These are phyloP conservation scores for Monosporascus sp. DNA, from an alignment of 2,329 filamentous ascomycete genomes.

Conservation along the genomic window DNA sequence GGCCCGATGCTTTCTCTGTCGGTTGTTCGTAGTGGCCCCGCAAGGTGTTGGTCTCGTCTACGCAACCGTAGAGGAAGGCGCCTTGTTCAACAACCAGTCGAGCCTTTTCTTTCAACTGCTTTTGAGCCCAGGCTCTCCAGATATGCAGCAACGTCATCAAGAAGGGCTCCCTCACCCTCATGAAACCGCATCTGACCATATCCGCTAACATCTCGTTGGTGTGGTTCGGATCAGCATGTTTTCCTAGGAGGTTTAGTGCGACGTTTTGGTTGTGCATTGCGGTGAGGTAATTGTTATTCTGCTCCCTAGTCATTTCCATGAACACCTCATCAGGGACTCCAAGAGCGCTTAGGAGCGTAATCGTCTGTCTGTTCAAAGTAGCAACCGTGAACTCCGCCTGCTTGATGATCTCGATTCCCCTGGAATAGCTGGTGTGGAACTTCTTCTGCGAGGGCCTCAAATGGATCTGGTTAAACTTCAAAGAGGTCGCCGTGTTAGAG, in stretches of 20 bases:
- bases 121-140: slow-evolving; percentile 87
- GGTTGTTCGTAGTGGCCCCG: slow-evolving; percentile 59
- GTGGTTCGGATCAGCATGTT: slow-evolving; percentile 80
- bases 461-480: slow-evolving; percentile 63
- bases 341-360: slow-evolving; percentile 74
- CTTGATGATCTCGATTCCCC: slow-evolving; percentile 78
- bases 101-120: slow-evolving; percentile 87
- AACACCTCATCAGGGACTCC: slow-evolving; percentile 68
- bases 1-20: slow-evolving; percentile 38
- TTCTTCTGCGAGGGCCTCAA: slow-evolving; percentile 85
- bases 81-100: slow-evolving; percentile 76
- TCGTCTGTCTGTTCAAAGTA: slow-evolving; percentile 84
- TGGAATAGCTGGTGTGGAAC: slow-evolving; percentile 63
- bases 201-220: slow-evolving; percentile 68
- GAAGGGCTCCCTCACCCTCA: slow-evolving; percentile 71
- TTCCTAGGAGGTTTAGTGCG: slow-evolving; percentile 64
- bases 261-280: slow-evolving; percentile 62
- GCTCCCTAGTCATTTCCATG: slow-evolving; percentile 57
- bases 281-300: slow-evolving; percentile 62
- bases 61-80: slow-evolving; percentile 80
- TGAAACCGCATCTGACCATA: slow-evolving; percentile 78
- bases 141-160: slow-evolving; percentile 70
- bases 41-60: slow-evolving; percentile 76
- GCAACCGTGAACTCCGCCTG: slow-evolving; percentile 72
- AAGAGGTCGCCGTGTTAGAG: neutral